phyloP scores from a whole-genome alignment of 2,329 filamentous ascomycete genomes.

The Cordyceps tenuipes region DNA sequence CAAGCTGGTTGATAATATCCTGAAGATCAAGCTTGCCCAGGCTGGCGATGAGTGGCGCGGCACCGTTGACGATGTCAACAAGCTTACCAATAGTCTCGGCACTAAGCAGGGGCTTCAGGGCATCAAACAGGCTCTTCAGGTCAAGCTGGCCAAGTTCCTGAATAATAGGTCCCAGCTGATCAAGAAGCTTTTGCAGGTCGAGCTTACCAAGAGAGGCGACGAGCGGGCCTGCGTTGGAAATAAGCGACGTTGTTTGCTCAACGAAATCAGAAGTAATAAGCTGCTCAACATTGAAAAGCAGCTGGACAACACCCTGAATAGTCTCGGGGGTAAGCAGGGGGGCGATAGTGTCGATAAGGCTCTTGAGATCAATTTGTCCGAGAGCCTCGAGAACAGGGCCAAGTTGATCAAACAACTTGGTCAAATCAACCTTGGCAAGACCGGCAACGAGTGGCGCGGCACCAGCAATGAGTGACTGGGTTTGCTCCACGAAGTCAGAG shows the following conservation, averaged over 20 bases:
- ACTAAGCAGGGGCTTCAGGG: slow-evolving; percentile 10
- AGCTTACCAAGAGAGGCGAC: slow-evolving; percentile 12
- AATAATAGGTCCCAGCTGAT: slow-evolving; percentile 22
- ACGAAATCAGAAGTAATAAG: slow-evolving; percentile 13
- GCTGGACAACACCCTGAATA: slow-evolving; percentile 13
- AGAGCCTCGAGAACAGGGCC: slow-evolving; percentile 21
- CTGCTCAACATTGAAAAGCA: slow-evolving; percentile 14
- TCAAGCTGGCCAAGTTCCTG: slow-evolving; percentile 15
- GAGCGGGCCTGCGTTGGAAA: slow-evolving; percentile 10
- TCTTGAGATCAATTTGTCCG: slow-evolving; percentile 14
- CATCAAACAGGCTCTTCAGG: slow-evolving; percentile 14
- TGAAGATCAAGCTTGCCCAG: slow-evolving; percentile 11
- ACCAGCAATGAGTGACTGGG: slow-evolving; percentile 14
- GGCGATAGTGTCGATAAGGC: slow-evolving; percentile 14
- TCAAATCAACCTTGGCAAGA: slow-evolving; percentile 26
- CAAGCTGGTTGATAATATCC: slow-evolving; percentile 16
- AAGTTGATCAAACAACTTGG: slow-evolving; percentile 17
- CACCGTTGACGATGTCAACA: slow-evolving; percentile 13
- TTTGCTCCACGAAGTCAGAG: slow-evolving; percentile 10
- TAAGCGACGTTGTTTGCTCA: slow-evolving; percentile 14
- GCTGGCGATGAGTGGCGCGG: slow-evolving; percentile 13
- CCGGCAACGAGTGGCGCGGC: slow-evolving; percentile 24
- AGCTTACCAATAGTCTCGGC: neutral
- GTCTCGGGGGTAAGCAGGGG: slow-evolving; percentile 11
- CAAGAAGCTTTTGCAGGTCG: slow-evolving; percentile 16